These are phyloP conservation scores for Aspergillus kassunensis DNA, from an alignment of 495 filamentous ascomycete genomes.

Conservation along the genomic window DNA sequence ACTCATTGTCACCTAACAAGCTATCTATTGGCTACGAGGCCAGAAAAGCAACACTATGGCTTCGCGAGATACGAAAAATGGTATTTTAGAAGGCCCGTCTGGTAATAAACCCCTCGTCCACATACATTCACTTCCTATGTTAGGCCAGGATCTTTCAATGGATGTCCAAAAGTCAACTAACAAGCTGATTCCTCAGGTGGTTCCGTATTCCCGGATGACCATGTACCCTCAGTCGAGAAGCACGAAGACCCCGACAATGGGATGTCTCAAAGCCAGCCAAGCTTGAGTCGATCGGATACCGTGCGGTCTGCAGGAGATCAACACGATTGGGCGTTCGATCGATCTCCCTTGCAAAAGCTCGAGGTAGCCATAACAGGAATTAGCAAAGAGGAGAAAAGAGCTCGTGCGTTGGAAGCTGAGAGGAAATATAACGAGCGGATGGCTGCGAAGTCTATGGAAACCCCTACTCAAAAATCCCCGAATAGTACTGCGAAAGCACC, in stretches of 20 bases:
- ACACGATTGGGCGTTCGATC: constrained; percentile 62
- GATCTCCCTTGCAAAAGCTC: constrained; percentile 87
- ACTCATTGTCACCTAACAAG: too few species aligned
- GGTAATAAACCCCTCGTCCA: background rate
- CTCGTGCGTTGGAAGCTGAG: constrained; percentile 76
- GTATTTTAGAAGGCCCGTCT: background rate
- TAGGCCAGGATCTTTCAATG: background rate
- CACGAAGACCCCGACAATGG: constrained; percentile 5
- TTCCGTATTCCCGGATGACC: background rate
- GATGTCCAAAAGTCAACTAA: background rate
- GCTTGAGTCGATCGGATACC: constrained; percentile 34
- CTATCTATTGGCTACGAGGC: too few species aligned
- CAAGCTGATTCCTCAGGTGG: background rate
- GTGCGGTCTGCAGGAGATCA: constrained; percentile 32
- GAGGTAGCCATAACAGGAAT: constrained; percentile 84
- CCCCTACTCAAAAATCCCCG: background rate
- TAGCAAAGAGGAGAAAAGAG: constrained; percentile 86
- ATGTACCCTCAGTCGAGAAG: background rate
- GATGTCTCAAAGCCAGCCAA: constrained; percentile 14
- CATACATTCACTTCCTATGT: too few species aligned
- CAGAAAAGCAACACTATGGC: constrained; percentile 41
- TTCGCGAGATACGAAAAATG: constrained; percentile 34
- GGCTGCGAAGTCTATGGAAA: constrained; percentile 2
- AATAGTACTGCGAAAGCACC: background rate
- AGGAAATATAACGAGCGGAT: constrained; percentile 49